Evolutionary conservation across 306 rosid species (phyloP).

Genomic region (Vigna hirtella): DNA sequence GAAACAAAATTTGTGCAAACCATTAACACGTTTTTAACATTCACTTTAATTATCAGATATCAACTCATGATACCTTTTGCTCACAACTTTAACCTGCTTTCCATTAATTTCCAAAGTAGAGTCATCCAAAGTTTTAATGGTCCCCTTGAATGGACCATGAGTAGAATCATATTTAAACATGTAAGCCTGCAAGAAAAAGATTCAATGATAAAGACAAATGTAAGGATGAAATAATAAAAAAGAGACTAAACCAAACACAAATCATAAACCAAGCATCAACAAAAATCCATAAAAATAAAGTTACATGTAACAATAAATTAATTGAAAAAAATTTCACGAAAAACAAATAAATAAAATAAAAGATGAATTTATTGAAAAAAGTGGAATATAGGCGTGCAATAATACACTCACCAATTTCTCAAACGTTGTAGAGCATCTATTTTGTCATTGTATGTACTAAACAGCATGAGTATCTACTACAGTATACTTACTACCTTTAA

Average conservation of each 20-base stretch:
- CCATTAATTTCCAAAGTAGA: conserved; percentile 90
- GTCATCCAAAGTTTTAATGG: conserved; percentile 68
- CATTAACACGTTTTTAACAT: conserved; percentile 16
- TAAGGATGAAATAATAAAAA: neutral
- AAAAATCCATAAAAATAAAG: neutral
- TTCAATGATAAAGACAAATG: conserved; percentile 23
- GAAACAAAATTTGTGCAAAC: neutral
- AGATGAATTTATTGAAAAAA: conserved; percentile 20
- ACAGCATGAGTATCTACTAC: neutral
- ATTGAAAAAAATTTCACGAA: neutral
- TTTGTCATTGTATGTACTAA: neutral
- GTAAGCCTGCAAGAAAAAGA: conserved; percentile 72
- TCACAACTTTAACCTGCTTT: conserved; percentile 74
- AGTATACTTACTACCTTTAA: neutral
- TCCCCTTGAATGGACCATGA: conserved; percentile 83
- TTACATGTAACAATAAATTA: neutral
- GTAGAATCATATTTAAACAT: conserved; percentile 97
- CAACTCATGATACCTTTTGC: conserved; percentile 65
- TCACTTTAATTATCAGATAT: conserved; percentile 34
- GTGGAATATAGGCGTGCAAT: conserved; percentile 17
- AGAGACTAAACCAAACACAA: neutral
- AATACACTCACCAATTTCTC: conserved; percentile 5
- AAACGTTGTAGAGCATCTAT: conserved; percentile 10
- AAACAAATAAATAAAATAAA: conserved; percentile 1
- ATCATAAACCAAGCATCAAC: neutral